phyloP scores from a whole-genome alignment of 495 filamentous ascomycete species.

The Haplographium delicatum region DNA sequence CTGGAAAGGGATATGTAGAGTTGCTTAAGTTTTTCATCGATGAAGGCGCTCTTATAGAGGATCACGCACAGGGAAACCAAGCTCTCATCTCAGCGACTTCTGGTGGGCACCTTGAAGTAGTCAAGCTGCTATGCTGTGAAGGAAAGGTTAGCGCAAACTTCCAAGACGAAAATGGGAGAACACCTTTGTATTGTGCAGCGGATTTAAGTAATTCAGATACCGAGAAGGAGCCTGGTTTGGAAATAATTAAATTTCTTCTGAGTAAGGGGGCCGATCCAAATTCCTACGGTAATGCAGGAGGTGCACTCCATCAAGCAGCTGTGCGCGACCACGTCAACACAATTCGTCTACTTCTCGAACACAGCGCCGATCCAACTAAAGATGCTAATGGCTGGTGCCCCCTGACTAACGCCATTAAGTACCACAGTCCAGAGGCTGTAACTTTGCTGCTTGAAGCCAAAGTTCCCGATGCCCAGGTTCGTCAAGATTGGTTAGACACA shows the following conservation, averaged over 20 bases:
- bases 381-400: not conserved
- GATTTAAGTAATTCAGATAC: not conserved
- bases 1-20: conserved; percentile 7
- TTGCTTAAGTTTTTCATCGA: conserved; percentile 13
- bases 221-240: not conserved
- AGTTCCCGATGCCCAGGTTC: not conserved
- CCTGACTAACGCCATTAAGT: conserved; percentile 6
- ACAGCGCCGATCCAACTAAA: conserved; percentile 24
- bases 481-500: conserved; percentile 3
- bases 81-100: conserved; percentile 9
- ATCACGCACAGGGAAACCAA: conserved; percentile 6
- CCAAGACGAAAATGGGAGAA: not conserved
- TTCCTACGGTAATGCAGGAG: not conserved
- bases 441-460: not conserved
- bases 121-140: conserved; percentile 8
- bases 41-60: conserved; percentile 11
- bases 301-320: conserved; percentile 12
- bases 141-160: conserved; percentile 9
- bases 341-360: conserved; percentile 10
- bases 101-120: conserved; percentile 5
- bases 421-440: not conserved
- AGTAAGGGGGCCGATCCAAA: conserved; percentile 17
- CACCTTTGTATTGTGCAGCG: conserved; percentile 6
- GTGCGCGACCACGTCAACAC: not conserved
- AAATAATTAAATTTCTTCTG: conserved; percentile 14